Percentiles rank a stretch among this genome's conserved stretches.
Evolutionary conservation across 768 basidiomycete species (phyloP).

Genomic region (Amanita pseudoporphyria): DNA sequence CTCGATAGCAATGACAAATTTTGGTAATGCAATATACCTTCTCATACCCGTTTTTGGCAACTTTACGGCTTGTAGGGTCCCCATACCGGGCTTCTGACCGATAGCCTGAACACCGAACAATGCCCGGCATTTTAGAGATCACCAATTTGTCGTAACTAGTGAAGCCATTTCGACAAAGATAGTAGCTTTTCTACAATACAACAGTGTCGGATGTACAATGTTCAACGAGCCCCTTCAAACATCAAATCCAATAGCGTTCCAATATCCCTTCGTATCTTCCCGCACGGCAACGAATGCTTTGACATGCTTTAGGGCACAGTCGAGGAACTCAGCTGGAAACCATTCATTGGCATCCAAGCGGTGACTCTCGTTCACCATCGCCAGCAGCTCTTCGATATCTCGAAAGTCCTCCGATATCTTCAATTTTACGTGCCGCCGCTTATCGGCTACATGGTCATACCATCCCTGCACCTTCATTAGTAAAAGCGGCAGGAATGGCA

Average conservation of each 20-base stretch:
- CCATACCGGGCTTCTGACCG: too few relatives aligned
- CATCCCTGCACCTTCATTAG: conserved; percentile 13
- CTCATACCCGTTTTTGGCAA: too few relatives aligned
- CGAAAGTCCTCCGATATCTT: conserved; percentile 11
- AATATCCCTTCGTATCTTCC: neutral
- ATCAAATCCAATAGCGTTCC: conserved; percentile 5
- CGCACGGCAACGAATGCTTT: neutral
- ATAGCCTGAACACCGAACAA: too few relatives aligned
- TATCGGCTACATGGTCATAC: conserved; percentile 8
- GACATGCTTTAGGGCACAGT: neutral
- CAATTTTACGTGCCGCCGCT: neutral
- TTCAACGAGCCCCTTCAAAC: neutral
- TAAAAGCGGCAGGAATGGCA: conserved; percentile 10
- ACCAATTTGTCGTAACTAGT: too few relatives aligned
- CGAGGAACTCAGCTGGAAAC: neutral
- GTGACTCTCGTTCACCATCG: conserved; percentile 2
- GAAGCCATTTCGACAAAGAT: too few relatives aligned
- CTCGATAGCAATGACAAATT: too few relatives aligned
- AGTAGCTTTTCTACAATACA: too few relatives aligned
- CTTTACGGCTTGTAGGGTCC: too few relatives aligned
- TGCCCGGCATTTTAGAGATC: too few relatives aligned
- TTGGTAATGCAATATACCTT: too few relatives aligned
- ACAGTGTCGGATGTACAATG: too few relatives aligned
- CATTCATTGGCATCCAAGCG: neutral
- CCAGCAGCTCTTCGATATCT: conserved; percentile 11